Base-by-base conservation (phyloP, 148 eudicot genomes). In the Rhododendron ferrugineum region DNA sequence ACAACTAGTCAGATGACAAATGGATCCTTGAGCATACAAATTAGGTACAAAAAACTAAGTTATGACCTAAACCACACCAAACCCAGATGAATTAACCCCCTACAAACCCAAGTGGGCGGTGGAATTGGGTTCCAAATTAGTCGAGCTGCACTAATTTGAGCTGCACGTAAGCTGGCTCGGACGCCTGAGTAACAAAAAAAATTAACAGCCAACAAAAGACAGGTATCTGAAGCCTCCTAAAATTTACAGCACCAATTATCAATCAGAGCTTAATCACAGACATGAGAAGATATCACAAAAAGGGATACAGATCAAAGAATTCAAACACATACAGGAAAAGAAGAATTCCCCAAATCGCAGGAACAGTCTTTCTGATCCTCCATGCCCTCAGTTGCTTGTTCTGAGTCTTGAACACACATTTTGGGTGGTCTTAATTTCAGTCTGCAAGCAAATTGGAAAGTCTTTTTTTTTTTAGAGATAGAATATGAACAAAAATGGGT, bases 381-480 rank as follows among this genome's bases (percentile, higher is more conserved):
- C 85, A 87, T 85, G 85, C 89, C 87, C 34, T 90, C 90, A 32
- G 75, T 83, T 82, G 85, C 89, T 87, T 88, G 90, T 80, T 93
- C 96, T 28, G 90, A 85, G 82, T 90, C 94, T 86, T 92, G 92
- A 58, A 90, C 83, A 79, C 93, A 90, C 95, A 93, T 94, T 86
- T 77, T 86, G 78, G 83, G 74, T 36, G 80, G 79, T 32, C 73
- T 74, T 50, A 75, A 78, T 80, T 85, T 85, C 88, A 56, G 64
- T 66, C 47, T 42, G 84, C 5, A 50, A 83, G 87, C 90, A 86
- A 84, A 79, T 83, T 89, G 88, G 10, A 23, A 49, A 78, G 28
- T 9, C 1, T 30, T 18, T 54, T 16, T 16, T 5, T 54, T 50
- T 34, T 26, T 30, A 22, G 37, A 70, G 37, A 32, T 1, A 70